These are phyloP conservation scores for Lumnitzera racemosa DNA, from an alignment of 345 rosid genomes.

Conservation along the genomic window DNA sequence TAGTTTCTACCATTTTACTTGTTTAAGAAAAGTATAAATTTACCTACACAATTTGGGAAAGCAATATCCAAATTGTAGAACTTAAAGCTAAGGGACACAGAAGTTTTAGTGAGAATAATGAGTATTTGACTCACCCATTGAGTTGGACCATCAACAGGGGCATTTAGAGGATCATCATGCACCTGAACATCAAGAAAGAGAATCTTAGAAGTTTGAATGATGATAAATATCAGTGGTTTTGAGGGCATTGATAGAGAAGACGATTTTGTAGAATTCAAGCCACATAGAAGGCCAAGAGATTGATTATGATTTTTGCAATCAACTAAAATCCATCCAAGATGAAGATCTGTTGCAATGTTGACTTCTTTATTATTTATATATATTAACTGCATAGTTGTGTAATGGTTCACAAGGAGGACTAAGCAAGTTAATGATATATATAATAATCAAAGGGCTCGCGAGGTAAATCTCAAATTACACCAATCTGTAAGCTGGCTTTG, in stretches of 20 bases:
- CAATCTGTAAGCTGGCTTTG: no score
- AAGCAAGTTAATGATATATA: no score
- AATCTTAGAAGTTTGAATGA: constrained; percentile 6
- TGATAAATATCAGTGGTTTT: constrained; percentile 1
- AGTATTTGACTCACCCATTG: constrained; percentile 72
- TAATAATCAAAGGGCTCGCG: no score
- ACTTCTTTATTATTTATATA: no score
- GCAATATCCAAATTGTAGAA: background rate
- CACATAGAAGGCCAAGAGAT: no score
- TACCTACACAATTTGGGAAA: background rate
- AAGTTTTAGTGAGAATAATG: background rate
- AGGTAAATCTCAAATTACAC: no score
- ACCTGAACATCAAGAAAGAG: constrained; percentile 46
- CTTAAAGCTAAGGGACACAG: background rate
- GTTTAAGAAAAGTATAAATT: background rate
- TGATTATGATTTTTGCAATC: no score
- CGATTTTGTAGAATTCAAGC: no score
- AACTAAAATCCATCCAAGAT: no score
- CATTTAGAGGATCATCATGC: constrained; percentile 88
- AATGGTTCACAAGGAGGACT: no score
- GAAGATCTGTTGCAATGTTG: no score
- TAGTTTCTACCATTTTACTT: background rate
- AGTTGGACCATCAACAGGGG: constrained; percentile 97
- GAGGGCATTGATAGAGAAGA: background rate
- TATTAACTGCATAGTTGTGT: no score